Conservation (phyloP, 352 stramenopile genomes). For the Pythium monospermum region DNA sequence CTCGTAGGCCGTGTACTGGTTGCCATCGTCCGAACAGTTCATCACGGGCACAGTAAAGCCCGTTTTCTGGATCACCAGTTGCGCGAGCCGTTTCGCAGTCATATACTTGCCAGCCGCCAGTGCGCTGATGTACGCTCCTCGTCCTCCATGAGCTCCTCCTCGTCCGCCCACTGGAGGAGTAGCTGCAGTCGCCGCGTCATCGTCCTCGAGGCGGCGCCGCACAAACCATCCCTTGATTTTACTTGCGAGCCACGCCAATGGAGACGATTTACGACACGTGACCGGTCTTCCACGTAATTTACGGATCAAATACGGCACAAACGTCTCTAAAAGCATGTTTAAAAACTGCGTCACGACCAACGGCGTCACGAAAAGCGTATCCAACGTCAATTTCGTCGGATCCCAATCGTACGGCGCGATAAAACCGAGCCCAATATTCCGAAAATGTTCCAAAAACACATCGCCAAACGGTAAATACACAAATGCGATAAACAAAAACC, state of each 20-base stretch:
- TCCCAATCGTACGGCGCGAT: conserved; percentile 73
- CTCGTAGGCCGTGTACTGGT: conserved; percentile 85
- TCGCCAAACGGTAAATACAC: conserved; percentile 87
- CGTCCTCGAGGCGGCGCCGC: conserved; percentile 29
- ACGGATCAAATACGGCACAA: conserved; percentile 78
- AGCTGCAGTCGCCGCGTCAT: no score
- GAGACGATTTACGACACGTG: conserved; percentile 57
- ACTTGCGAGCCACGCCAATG: conserved; percentile 47
- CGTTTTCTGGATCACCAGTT: conserved; percentile 66
- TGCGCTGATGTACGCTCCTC: no score
- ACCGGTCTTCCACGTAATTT: conserved; percentile 67
- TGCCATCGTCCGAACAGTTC: conserved; percentile 71
- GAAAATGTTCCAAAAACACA: conserved; percentile 54
- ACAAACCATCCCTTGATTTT: conserved; percentile 38
- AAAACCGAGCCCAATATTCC: conserved; percentile 36
- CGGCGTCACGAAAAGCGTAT: conserved; percentile 85
- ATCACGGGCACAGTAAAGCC: conserved; percentile 64
- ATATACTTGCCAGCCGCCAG: conserved; percentile 54
- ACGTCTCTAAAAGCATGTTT: conserved; percentile 85
- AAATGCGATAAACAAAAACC: conserved; percentile 88
- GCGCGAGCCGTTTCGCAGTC: conserved; percentile 54
- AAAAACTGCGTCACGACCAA: conserved; percentile 86
- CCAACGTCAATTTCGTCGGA: conserved; percentile 65
- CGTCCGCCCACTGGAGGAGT: no score
- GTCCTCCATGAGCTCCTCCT: no score